Conservation (phyloP, 495 filamentous ascomycete genomes). For the Xylaria cubensis region DNA sequence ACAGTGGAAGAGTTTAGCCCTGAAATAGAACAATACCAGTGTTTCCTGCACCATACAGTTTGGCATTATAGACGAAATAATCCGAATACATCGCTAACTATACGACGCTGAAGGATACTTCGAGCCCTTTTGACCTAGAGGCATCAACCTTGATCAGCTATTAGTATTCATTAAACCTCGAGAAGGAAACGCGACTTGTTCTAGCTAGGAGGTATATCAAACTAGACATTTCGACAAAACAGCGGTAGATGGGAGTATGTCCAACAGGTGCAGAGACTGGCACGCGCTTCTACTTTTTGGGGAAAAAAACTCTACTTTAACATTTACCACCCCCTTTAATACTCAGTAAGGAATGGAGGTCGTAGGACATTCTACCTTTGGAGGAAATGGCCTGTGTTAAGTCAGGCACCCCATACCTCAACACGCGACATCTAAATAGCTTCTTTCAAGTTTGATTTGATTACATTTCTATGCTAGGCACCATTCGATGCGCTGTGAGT, state of each 20-base stretch:
- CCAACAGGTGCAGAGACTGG: background rate
- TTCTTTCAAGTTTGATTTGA: background rate
- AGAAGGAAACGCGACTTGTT: too few species aligned
- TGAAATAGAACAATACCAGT: too few species aligned
- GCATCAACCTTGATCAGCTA: too few species aligned
- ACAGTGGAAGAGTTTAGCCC: too few species aligned
- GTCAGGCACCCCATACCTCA: background rate
- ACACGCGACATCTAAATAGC: background rate
- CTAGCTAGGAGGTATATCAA: conserved; percentile 61
- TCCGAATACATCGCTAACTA: too few species aligned
- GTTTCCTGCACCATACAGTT: too few species aligned
- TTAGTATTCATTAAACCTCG: too few species aligned
- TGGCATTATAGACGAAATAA: too few species aligned
- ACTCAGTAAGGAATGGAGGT: background rate
- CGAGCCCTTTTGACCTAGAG: too few species aligned
- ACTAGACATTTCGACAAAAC: conserved; percentile 69
- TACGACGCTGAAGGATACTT: too few species aligned
- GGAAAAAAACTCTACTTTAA: background rate
- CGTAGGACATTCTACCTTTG: background rate
- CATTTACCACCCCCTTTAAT: background rate
- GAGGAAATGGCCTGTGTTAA: background rate
- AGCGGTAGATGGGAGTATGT: conserved; percentile 1
- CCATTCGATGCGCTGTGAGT: background rate
- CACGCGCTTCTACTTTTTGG: background rate
- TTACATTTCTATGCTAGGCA: background rate